These are phyloP conservation scores for Pisolithus sp. DNA, from an alignment of 768 basidiomycete genomes.

Conservation along the genomic window DNA sequence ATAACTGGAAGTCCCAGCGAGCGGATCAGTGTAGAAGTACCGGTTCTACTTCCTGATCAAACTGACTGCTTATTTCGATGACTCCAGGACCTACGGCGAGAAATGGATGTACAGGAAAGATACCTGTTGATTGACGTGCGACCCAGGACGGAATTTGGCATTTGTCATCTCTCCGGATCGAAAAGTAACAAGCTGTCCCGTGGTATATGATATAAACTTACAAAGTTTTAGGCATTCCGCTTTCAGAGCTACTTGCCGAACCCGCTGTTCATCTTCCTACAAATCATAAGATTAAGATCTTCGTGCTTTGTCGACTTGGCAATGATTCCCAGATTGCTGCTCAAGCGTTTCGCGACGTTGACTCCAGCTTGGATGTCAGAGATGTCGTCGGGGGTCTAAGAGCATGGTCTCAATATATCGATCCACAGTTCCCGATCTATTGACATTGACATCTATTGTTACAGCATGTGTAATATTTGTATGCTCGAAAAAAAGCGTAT, in stretches of 20 bases:
- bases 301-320: conserved; percentile 79
- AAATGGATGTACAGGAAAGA: conserved; percentile 26
- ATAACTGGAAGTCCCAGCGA: conserved; percentile 32
- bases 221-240: conserved; percentile 59
- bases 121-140: conserved; percentile 70
- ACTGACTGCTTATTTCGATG: neutral
- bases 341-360: conserved; percentile 29
- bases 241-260: conserved; percentile 54
- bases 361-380: conserved; percentile 33
- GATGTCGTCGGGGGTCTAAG: conserved; percentile 79
- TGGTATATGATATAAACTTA: conserved; percentile 1
- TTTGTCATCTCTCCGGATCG: conserved; percentile 73
- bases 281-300: conserved; percentile 25
- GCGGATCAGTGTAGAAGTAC: conserved; percentile 43
- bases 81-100: conserved; percentile 43
- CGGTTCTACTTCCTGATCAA: neutral
- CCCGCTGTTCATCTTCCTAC: conserved; percentile 42
- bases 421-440: conserved; percentile 76
- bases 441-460: conserved; percentile 27
- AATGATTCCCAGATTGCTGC: conserved; percentile 93
- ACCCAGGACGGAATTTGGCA: conserved; percentile 72
- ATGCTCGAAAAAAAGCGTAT: neutral
- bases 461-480: neutral
- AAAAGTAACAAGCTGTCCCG: conserved; percentile 46
- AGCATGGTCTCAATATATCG: conserved; percentile 74